Evolutionary conservation across 768 basidiomycete species (phyloP).

Genomic region (Calocera viscosa): DNA sequence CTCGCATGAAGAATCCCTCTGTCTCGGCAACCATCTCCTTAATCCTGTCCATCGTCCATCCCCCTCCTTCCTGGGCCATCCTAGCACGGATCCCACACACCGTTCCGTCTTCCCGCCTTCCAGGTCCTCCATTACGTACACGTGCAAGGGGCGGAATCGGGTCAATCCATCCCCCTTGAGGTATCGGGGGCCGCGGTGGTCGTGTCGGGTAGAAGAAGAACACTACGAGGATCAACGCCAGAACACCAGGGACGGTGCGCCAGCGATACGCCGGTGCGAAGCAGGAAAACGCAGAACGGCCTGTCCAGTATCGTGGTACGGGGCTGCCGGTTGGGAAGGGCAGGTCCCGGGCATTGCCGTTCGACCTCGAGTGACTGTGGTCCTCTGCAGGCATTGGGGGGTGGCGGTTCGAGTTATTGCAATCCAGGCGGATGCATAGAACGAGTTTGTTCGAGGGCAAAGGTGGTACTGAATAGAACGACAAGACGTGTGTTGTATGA

Average conservation of each 20-base stretch:
- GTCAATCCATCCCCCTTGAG: not conserved
- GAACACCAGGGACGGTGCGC: not conserved
- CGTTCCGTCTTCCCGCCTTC: not conserved
- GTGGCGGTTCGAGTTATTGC: not conserved
- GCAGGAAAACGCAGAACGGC: not conserved
- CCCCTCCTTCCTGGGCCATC: not conserved
- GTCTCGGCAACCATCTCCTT: conserved; percentile 2
- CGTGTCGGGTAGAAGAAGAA: not conserved
- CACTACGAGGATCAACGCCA: not conserved
- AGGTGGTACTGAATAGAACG: too few relatives aligned
- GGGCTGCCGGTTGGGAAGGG: not conserved
- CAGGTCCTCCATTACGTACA: conserved; percentile 2
- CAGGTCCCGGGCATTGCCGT: not conserved
- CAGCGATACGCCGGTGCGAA: not conserved
- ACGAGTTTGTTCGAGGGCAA: not conserved
- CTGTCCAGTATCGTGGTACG: not conserved
- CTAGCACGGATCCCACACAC: not conserved
- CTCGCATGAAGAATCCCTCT: not conserved
- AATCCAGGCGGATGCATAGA: not conserved
- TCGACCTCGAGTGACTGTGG: not conserved
- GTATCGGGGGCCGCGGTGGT: not conserved
- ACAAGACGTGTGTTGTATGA: too few relatives aligned
- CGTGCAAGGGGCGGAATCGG: not conserved
- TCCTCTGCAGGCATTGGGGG: not conserved
- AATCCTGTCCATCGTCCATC: conserved; percentile 1